Evolutionary conservation across 768 basidiomycete species (phyloP).

Genomic region (Psilocybe sp.): DNA sequence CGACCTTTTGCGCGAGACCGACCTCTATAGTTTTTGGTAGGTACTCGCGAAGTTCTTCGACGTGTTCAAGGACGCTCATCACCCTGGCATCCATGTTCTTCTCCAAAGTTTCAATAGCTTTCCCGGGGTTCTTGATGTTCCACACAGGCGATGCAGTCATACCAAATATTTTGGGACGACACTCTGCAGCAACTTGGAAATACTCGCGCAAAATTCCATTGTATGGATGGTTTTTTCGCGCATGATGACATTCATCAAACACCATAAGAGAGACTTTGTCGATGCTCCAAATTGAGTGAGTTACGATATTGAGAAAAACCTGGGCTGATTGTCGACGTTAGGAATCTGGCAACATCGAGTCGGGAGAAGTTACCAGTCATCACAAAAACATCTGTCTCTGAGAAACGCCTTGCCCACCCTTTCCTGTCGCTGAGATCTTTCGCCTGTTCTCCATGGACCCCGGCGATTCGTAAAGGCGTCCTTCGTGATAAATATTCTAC

Average conservation of each 20-base stretch:
- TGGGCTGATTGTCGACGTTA: slow-evolving; percentile 49
- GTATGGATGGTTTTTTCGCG: slow-evolving; percentile 73
- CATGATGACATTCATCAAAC: slow-evolving; percentile 83
- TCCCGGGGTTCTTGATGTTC: slow-evolving; percentile 67
- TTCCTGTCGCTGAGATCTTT: slow-evolving; percentile 64
- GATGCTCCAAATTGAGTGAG: slow-evolving; percentile 80
- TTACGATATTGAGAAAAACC: slow-evolving; percentile 76
- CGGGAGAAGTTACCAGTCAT: slow-evolving; percentile 62
- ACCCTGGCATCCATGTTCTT: slow-evolving; percentile 71
- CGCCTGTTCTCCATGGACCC: slow-evolving; percentile 70
- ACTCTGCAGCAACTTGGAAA: slow-evolving; percentile 37
- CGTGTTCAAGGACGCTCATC: slow-evolving; percentile 68
- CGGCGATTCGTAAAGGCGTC: slow-evolving; percentile 63
- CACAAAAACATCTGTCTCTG: slow-evolving; percentile 70
- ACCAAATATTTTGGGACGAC: slow-evolving; percentile 83
- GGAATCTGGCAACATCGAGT: not conserved
- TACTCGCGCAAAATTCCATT: slow-evolving; percentile 77
- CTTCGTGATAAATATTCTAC: slow-evolving; percentile 61
- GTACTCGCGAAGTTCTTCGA: slow-evolving; percentile 59
- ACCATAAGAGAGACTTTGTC: slow-evolving; percentile 67
- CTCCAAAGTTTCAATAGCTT: slow-evolving; percentile 64
- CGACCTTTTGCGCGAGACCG: slow-evolving; percentile 9
- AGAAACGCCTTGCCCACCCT: slow-evolving; percentile 65
- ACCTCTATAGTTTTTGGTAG: slow-evolving; percentile 70
- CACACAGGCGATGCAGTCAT: slow-evolving; percentile 92